phyloP scores from a whole-genome alignment of 805 yeast species.

The Starmerella sirachaensis region DNA sequence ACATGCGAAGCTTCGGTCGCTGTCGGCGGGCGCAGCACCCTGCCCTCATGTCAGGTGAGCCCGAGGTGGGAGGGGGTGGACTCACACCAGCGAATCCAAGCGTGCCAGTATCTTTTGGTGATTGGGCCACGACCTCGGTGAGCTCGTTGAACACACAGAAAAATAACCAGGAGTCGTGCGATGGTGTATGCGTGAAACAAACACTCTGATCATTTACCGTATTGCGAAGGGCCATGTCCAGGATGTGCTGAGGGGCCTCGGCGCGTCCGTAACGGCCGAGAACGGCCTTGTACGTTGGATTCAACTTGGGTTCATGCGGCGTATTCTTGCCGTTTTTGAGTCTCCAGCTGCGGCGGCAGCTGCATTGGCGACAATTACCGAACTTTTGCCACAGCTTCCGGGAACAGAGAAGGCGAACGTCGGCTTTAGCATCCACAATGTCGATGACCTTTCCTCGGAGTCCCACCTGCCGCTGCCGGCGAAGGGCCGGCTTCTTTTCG shows the following conservation, averaged over 20 bases:
- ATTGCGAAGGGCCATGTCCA: constrained; percentile 7
- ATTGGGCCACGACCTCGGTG: no score
- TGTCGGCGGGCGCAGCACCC: no score
- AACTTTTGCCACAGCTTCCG: neutral
- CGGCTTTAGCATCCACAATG: constrained; percentile 15
- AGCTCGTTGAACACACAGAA: no score
- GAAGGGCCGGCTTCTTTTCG: constrained; percentile 20
- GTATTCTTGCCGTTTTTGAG: constrained; percentile 21
- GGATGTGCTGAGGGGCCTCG: constrained; percentile 3
- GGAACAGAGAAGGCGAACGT: constrained; percentile 5
- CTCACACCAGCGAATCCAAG: no score
- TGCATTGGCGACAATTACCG: constrained; percentile 11
- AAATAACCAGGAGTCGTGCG: no score
- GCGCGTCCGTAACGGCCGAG: neutral
- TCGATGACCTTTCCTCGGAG: constrained; percentile 3
- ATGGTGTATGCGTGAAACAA: constrained; percentile 9
- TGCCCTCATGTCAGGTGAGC: no score
- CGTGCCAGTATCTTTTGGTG: no score
- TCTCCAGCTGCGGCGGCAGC: constrained; percentile 6
- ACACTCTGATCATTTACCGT: constrained; percentile 18
- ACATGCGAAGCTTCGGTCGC: no score
- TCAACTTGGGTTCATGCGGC: constrained; percentile 19
- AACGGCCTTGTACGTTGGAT: constrained; percentile 14
- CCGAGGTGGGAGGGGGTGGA: no score
- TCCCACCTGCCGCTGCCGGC: constrained; percentile 19